Evolutionary conservation across 495 filamentous ascomycete genomes (phyloP).

Genomic region (Amniculicola lignicola): DNA sequence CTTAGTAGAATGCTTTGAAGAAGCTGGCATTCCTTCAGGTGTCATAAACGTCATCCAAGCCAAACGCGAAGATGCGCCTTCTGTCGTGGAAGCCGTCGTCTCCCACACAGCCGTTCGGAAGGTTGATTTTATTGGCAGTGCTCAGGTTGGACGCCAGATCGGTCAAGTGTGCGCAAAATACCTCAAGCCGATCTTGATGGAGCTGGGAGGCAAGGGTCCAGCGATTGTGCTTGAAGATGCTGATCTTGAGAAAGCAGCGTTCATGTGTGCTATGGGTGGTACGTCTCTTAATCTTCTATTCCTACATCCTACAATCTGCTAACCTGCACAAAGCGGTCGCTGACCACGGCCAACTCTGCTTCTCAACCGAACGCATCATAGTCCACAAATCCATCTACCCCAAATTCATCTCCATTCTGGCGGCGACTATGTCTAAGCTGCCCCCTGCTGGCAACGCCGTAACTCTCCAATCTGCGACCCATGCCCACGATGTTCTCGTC

Average conservation of each 20-base stretch:
- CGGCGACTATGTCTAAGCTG: conserved; percentile 34
- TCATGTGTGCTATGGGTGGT: conserved; percentile 47
- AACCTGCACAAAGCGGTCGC: conserved; percentile 46
- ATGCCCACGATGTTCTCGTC: conserved; percentile 48
- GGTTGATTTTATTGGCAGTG: conserved; percentile 61
- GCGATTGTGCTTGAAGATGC: conserved; percentile 59
- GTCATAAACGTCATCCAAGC: conserved; percentile 57
- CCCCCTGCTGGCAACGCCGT: conserved; percentile 58
- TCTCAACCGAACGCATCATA: conserved; percentile 83
- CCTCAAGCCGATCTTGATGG: conserved; percentile 64
- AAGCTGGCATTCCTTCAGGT: conserved; percentile 66
- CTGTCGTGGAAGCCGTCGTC: conserved; percentile 54
- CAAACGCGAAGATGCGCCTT: conserved; percentile 50
- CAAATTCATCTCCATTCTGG: conserved; percentile 61
- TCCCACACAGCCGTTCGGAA: conserved; percentile 56
- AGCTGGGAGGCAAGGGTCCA: conserved; percentile 59
- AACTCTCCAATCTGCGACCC: conserved; percentile 34
- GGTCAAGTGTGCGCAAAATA: conserved; percentile 55
- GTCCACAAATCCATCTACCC: conserved; percentile 67
- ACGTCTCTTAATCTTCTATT: neutral
- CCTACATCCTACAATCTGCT: neutral
- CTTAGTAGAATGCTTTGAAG: conserved; percentile 63
- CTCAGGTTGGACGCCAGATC: conserved; percentile 53
- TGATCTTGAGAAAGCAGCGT: conserved; percentile 54
- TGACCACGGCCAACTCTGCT: conserved; percentile 78